Evolutionary conservation across 768 basidiomycete genomes (phyloP).

Genomic region (Leccinellum luteum): DNA sequence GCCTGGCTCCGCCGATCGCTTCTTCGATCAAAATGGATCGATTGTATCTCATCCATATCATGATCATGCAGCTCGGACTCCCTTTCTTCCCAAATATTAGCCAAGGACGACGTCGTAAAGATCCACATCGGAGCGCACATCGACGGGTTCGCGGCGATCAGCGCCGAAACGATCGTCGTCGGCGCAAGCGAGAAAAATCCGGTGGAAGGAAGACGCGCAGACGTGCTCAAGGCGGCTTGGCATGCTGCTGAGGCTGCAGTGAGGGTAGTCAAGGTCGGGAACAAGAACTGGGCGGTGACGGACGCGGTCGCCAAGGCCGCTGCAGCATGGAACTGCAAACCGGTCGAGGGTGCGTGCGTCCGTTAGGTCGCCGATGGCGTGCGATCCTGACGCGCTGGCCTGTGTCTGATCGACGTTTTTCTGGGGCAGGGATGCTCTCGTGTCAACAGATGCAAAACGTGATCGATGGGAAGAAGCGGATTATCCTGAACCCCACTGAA

Average conservation of each 20-base stretch:
- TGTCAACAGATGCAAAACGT: conserved; percentile 94
- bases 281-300: conserved; percentile 94
- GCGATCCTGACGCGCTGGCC: neutral
- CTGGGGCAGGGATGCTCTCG: conserved; percentile 79
- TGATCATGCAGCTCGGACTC: conserved; percentile 61
- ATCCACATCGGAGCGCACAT: conserved; percentile 96
- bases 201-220: conserved; percentile 83
- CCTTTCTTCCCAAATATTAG: conserved; percentile 62
- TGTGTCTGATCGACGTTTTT: neutral
- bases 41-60: conserved; percentile 8
- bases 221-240: conserved; percentile 93
- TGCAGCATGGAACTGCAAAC: conserved; percentile 78
- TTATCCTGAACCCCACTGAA: conserved; percentile 88
- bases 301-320: conserved; percentile 77
- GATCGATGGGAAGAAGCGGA: conserved; percentile 94
- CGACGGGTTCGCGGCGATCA: conserved; percentile 93
- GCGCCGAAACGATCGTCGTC: conserved; percentile 90
- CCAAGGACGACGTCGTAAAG: conserved; percentile 92
- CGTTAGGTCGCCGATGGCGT: neutral
- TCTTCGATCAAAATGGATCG: conserved; percentile 24
- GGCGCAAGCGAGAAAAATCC: conserved; percentile 72
- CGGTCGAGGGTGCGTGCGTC: conserved; percentile 78
- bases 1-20: neutral
- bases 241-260: conserved; percentile 89
- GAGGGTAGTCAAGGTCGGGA: conserved; percentile 87